Base-by-base conservation (phyloP, 2,329 filamentous ascomycete species). In the Teratosphaeria pseudoeucalypti region DNA sequence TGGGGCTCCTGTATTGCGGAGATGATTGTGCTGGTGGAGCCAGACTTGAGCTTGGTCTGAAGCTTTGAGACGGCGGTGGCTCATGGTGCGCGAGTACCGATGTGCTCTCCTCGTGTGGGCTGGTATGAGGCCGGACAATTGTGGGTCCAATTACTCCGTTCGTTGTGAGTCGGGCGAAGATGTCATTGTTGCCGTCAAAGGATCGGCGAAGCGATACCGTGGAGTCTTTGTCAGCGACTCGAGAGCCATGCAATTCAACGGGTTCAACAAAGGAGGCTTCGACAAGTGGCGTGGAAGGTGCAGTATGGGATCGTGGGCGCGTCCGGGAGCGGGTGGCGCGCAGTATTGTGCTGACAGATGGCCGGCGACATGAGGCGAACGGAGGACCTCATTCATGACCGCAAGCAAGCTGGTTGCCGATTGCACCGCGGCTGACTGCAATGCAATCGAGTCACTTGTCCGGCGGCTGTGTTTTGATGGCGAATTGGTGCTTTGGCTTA, bases 311-410 rank as follows among this genome's bases (percentile, higher is more conserved):
- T 62, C 75, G 72, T 56, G 74, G 74, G 61, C 75, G 61, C 75
- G 67, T 57, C 69, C 67, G 43, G 71, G 70, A 57, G 71, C 64
- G 57, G 73, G 68, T 61, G 72, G 72, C 65, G 74, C 66, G 65
- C 70, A 64, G 29, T 70, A 66, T 64, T 62, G 69, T 61, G 62
- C 66, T 11, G 61, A 57, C 3, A 64, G 69, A 60, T 67, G 68
- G 49, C 68, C 66, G 60, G 68, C 71, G 53, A 73, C 62, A 34
- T 67, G 69, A 57, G 75, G 75, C 19, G 75, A 76, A 47, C 72
- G 72, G 29, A 77, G 68, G 66, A 76, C 73, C 58, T 76, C 76
- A 67, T 74, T 76, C 64, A 76, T 72, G 26, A 73, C 72, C 34
- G 71, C 69, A 61, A 77, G 70, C 49, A 78, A 65, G 55, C 64